Percentiles rank a stretch among this genome's conserved stretches.
These are phyloP conservation scores for Terfezia boudieri DNA, from an alignment of 495 filamentous ascomycete genomes.

Conservation along the genomic window DNA sequence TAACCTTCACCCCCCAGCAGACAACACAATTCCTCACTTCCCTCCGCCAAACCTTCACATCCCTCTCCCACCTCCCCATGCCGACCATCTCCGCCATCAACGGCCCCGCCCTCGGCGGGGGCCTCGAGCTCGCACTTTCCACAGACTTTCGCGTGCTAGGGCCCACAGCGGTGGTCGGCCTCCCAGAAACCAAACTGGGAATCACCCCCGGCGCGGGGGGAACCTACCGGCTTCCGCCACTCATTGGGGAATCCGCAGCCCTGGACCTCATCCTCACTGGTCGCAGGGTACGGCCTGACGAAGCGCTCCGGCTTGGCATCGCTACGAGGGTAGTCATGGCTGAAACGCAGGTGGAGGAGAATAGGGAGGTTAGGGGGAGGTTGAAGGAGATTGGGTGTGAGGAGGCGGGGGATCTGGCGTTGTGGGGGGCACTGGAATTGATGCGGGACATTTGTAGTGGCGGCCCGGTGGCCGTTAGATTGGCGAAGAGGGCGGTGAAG, in stretches of 20 bases:
- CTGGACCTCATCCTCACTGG: conserved; percentile 74
- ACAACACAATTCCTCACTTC: conserved; percentile 50
- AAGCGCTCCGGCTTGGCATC: conserved; percentile 67
- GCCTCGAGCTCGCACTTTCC: conserved; percentile 69
- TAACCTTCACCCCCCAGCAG: conserved; percentile 49
- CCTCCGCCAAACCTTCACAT: conserved; percentile 48
- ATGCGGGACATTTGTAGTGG: conserved; percentile 70
- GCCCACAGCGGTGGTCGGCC: conserved; percentile 45
- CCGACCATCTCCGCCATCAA: conserved; percentile 74
- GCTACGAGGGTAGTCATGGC: conserved; percentile 66
- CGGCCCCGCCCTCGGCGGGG: conserved; percentile 68
- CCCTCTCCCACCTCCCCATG: conserved; percentile 47
- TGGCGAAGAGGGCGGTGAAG: conserved; percentile 46
- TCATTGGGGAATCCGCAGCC: conserved; percentile 56
- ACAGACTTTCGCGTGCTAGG: conserved; percentile 64
- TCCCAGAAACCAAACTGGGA: conserved; percentile 76
- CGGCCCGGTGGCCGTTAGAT: conserved; percentile 54
- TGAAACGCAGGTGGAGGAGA: conserved; percentile 31
- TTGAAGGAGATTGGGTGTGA: conserved; percentile 67
- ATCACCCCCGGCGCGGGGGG: conserved; percentile 92
- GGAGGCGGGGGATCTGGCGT: conserved; percentile 42
- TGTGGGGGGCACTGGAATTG: conserved; percentile 52
- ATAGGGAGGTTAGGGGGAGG: conserved; percentile 57
- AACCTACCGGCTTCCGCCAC: conserved; percentile 54
- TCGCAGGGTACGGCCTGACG: conserved; percentile 47